Base-by-base conservation (phyloP, 352 stramenopile genomes). In the Globisporangium solare region DNA sequence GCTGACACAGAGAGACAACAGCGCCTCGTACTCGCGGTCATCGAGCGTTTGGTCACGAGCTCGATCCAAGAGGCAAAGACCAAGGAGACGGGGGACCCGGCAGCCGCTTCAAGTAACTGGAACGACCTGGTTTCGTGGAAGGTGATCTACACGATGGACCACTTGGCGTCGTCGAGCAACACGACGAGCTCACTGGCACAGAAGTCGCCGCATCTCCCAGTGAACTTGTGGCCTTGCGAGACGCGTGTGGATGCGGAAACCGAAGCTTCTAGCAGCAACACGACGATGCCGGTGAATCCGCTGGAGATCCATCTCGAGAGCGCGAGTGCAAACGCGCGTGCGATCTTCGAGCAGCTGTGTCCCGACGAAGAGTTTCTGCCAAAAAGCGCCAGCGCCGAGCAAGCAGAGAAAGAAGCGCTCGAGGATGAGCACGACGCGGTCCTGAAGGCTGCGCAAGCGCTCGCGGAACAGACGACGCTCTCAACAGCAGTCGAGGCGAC, bases 251-350 rank as follows among this genome's bases (percentile, higher is more conserved):
- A 56, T 24, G 49, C 27, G 37, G 27, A n/a, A 22, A 41, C 49
- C 8, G 17, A 35, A 0, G 22, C 41, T 0, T 31, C 32, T 17
- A 11, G 4, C 21, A 27, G 4, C 4, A 47, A 21, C 4, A 35
- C 14, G 42, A 46, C 2, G 37, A 11, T 24, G 10, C 54, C 17
- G 15, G 63, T 68, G 6, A 70, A 71, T 31, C 65, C 74, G 20
- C 61, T 88, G 8, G 79, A 89, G 40, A 77, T 86, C 18, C 76
- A 86, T 13, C 58, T 89, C 8, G 82, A 88, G 51, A 85, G 68
- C 39, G 73, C 70, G 27, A 81, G 74, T 56, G 63, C 68, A 6
- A 82, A 82, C n/a, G 83, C 83, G 12, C 75, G 76, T 27, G 61
- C 66, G 20, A 78, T 90, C 24, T 92, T 89, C 48, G 59, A 73